Evolutionary conservation across 352 stramenopile genomes (phyloP).

Genomic region (Elongisporangium prolatum): DNA sequence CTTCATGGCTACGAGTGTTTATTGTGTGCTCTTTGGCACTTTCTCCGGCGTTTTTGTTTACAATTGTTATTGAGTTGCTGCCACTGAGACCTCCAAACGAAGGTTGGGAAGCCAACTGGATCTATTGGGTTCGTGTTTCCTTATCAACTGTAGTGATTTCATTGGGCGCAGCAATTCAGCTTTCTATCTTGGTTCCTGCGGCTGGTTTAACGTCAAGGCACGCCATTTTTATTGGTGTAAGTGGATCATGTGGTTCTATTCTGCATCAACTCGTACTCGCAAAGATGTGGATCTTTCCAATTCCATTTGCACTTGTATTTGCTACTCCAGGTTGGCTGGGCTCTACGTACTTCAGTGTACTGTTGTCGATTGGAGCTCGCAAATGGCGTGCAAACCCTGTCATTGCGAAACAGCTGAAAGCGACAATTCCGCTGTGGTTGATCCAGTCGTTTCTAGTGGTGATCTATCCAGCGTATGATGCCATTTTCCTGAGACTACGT

Average conservation of each 20-base stretch:
- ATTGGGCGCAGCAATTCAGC: constrained; percentile 12
- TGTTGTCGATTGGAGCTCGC: too few relatives aligned
- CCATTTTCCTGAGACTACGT: constrained; percentile 8
- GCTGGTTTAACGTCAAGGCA: constrained; percentile 3
- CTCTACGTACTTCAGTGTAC: too few relatives aligned
- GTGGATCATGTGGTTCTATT: background rate
- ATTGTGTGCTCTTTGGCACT: background rate
- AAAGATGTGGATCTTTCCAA: constrained; percentile 12
- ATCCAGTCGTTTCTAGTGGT: constrained; percentile 16
- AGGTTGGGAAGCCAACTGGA: background rate
- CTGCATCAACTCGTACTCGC: background rate
- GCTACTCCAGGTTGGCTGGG: too few relatives aligned
- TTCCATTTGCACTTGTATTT: constrained; percentile 14
- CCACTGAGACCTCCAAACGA: background rate
- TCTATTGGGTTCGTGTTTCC: background rate
- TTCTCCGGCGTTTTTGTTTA: background rate
- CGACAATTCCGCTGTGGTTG: background rate
- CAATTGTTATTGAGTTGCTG: background rate
- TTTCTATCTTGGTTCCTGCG: constrained; percentile 18
- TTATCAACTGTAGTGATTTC: constrained; percentile 5
- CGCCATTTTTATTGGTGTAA: constrained; percentile 1
- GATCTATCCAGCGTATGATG: constrained; percentile 25
- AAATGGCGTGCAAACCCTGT: too few relatives aligned
- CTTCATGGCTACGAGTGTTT: too few relatives aligned
- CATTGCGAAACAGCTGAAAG: too few relatives aligned